Evolutionary conservation across 2,329 filamentous ascomycete species (phyloP), one percentile per base, ranked within the genome.

Genomic region (Herpomyces periplanetae): DNA sequence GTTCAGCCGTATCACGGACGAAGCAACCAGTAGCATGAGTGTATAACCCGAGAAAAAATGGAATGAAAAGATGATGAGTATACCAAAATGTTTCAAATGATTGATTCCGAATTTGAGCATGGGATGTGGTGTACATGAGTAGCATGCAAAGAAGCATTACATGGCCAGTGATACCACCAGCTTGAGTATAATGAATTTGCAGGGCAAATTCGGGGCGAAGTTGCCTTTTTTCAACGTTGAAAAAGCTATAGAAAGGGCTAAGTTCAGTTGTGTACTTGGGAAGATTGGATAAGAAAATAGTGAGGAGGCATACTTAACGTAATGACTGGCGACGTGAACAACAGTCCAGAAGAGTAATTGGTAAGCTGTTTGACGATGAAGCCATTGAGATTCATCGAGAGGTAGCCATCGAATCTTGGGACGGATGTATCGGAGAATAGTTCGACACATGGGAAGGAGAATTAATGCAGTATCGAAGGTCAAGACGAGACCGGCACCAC

Each of bases 71-170:
- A 32, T 96, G 80, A 40, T 96, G 80, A 1, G 71, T 87, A 41
- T 96, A 96, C 80, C 80, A 96, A 37, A 96, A 96, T 0, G 75
- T 84, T 42, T 96, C 80, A 34, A 73, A 96, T 0, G 69, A 85
- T 36, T 96, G 80, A 36, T 91, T 75, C 21, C 80, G 64, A 27
- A 96, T 91, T 28, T 68, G 64, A 30, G 63, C 52, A 34, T 96
- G 80, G 2, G 80, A 64, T 0, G 73, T 88, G 1, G 80, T 96
- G 42, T 85, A 96, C 50, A 96, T 96, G 26, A 96, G 43, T 26
- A 96, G 44, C 80, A 96, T 96, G 49, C 73, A 91, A n/a, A 96
- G 48, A 11, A 91, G 52, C 80, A 96, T 96, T 25, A 88, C 52
- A 39, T 96, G 80, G 4, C 80, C 80, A 2, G 80, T 96, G 25